These are phyloP conservation scores for Talaromyces amestolkiae DNA, from an alignment of 2,329 filamentous ascomycete species.

Conservation along the genomic window DNA sequence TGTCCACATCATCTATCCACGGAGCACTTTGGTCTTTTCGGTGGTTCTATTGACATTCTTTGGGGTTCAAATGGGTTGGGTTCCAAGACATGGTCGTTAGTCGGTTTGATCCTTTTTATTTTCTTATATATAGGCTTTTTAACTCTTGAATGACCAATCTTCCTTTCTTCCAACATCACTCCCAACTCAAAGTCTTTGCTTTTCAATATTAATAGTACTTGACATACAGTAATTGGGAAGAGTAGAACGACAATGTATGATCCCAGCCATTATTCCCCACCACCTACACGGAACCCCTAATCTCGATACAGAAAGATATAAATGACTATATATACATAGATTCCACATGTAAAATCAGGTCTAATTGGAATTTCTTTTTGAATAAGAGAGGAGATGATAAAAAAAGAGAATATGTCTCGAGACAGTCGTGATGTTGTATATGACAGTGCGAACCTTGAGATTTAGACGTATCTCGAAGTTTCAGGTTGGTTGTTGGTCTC, in stretches of 20 bases:
- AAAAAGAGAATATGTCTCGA: background rate
- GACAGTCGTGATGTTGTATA: background rate
- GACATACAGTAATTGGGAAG: no score
- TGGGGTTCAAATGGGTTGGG: background rate
- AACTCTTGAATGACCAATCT: background rate
- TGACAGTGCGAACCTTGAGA: background rate
- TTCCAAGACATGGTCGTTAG: background rate
- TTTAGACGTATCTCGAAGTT: background rate
- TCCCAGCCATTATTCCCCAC: background rate
- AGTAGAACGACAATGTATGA: background rate
- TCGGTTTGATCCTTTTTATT: background rate
- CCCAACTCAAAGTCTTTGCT: no score
- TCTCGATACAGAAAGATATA: background rate
- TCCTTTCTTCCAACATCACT: background rate
- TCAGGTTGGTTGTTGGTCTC: background rate
- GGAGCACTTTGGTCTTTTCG: background rate
- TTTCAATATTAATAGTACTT: no score
- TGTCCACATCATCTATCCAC: background rate
- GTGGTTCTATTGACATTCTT: background rate
- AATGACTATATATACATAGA: background rate
- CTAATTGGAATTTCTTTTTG: background rate
- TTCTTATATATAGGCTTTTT: background rate
- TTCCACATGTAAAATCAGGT: background rate
- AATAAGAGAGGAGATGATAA: constrained; percentile 5
- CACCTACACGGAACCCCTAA: background rate